Percentiles rank a stretch among this genome's conserved stretches.
Conservation (phyloP, 140 eudicot genomes). For the Ambrosia hybrid region DNA sequence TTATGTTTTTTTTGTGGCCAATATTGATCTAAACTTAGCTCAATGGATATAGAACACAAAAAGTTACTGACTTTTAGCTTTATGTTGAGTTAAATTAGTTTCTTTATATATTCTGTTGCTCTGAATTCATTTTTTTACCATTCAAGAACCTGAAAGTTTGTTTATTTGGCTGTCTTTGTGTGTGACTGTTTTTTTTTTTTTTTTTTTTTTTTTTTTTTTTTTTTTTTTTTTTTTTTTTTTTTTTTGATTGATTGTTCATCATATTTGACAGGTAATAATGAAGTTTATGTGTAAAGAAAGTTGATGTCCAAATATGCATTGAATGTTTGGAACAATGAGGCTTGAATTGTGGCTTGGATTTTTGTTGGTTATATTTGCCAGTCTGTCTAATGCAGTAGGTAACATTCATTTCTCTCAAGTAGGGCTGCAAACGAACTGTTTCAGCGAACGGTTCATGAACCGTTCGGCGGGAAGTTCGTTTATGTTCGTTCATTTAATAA, state of each 20-base stretch:
- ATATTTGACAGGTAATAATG: constrained; percentile 17
- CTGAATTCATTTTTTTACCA: constrained; percentile 4
- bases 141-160: constrained; percentile 10
- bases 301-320: constrained; percentile 14
- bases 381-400: constrained; percentile 37
- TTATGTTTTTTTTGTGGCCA: constrained; percentile 16
- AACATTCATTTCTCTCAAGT: not conserved
- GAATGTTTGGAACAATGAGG: constrained; percentile 44
- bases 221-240: not conserved
- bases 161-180: constrained; percentile 4
- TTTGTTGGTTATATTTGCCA: constrained; percentile 32
- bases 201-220: not conserved
- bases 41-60: constrained; percentile 18
- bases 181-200: not conserved
- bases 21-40: constrained; percentile 11
- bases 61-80: constrained; percentile 12
- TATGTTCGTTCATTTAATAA: no score
- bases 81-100: not conserved
- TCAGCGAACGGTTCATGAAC: no score
- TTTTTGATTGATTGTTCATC: constrained; percentile 15
- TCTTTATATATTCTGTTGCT: constrained; percentile 9
- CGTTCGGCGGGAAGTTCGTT: no score
- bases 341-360: constrained; percentile 40
- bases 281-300: constrained; percentile 24
- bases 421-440: no score